Conservation (phyloP, 139 green algal genomes). For the Pleodorina starrii region DNA sequence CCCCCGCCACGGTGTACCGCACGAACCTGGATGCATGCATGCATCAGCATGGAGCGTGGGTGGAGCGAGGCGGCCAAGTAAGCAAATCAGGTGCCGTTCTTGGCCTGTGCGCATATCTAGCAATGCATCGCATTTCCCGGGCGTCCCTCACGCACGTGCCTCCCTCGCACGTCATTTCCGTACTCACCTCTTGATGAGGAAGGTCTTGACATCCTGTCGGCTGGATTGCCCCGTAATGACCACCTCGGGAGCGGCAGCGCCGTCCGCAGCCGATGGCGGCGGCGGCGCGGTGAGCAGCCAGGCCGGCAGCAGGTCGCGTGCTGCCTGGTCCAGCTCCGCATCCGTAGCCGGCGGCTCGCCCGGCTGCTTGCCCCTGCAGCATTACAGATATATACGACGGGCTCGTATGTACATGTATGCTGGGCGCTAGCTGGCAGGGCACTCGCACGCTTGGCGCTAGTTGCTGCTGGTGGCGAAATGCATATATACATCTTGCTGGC, state of each 20-base stretch:
- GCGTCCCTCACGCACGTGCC: not conserved
- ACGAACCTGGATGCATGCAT: not conserved
- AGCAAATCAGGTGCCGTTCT: not conserved
- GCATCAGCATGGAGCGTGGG: not conserved
- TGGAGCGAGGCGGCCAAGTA: not conserved
- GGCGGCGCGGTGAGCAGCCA: conserved; percentile 3
- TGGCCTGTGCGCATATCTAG: not conserved
- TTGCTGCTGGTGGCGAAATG: not conserved
- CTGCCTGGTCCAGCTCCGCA: not conserved
- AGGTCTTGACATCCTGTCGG: not conserved
- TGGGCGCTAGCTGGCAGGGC: not conserved
- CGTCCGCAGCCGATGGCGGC: not conserved
- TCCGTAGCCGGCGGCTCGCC: not conserved
- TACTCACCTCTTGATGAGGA: not conserved
- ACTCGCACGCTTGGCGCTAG: not conserved
- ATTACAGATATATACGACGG: too few species aligned
- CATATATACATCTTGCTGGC: not conserved
- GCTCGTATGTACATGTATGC: not conserved
- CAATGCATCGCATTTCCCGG: not conserved
- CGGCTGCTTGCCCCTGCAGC: too few species aligned
- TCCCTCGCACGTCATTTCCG: not conserved
- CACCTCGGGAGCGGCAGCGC: not conserved
- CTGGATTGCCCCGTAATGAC: not conserved
- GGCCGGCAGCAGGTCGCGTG: not conserved
- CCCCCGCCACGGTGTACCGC: not conserved